Percentiles rank a stretch among this genome's conserved stretches.
Evolutionary conservation across 23 red algal species (phyloP).

Genomic region (Cyanidiococcus yangmingshanensis): DNA sequence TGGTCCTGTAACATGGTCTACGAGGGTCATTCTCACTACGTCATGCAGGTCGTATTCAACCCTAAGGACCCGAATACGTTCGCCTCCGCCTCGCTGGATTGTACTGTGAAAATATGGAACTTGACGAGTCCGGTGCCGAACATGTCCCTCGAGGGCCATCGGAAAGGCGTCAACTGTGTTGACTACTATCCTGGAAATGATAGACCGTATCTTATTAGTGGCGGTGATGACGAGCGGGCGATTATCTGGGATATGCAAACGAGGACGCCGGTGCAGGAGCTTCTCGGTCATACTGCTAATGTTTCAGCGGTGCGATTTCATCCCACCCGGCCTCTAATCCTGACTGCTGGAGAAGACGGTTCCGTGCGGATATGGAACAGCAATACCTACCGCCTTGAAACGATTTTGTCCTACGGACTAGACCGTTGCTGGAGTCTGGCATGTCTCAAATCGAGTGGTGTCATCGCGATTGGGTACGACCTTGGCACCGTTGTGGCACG

Average conservation of each 20-base stretch:
- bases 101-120: slow-evolving; percentile 93
- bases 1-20: slow-evolving; percentile 81
- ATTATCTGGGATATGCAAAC: slow-evolving; percentile 97
- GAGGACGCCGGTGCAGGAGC: slow-evolving; percentile 66
- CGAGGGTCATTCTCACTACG: slow-evolving; percentile 94
- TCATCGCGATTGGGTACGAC: slow-evolving; percentile 89
- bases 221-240: slow-evolving; percentile 69
- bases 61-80: slow-evolving; percentile 98
- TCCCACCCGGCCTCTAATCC: slow-evolving; percentile 71
- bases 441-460: slow-evolving; percentile 62
- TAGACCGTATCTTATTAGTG: slow-evolving; percentile 77
- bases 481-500: slow-evolving; percentile 70
- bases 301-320: slow-evolving; percentile 78
- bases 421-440: slow-evolving; percentile 88
- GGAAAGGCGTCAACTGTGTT: slow-evolving; percentile 95
- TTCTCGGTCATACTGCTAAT: slow-evolving; percentile 75
- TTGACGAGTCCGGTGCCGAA: slow-evolving; percentile 78
- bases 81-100: slow-evolving; percentile 84
- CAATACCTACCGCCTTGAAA: slow-evolving; percentile 85
- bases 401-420: slow-evolving; percentile 61
- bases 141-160: slow-evolving; percentile 90
- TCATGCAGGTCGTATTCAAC: slow-evolving; percentile 99
- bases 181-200: slow-evolving; percentile 92
- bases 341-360: slow-evolving; percentile 79
- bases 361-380: slow-evolving; percentile 72